Percentiles rank a stretch among this genome's conserved stretches.
Conservation (phyloP, 805 yeast species). For the Lipomyces orientalis region DNA sequence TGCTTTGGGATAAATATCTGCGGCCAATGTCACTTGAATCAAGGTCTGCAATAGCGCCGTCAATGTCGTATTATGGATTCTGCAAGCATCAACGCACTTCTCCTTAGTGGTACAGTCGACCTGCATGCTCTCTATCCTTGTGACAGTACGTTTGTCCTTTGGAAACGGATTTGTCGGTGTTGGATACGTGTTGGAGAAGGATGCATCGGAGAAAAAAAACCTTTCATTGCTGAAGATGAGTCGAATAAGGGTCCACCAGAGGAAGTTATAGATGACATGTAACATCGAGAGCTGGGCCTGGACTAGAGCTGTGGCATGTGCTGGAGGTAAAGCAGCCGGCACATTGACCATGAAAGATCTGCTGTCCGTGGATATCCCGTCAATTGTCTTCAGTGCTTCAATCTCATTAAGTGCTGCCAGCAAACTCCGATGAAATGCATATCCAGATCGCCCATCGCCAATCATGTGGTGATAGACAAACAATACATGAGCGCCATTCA, state of each 20-base stretch:
- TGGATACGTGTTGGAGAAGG: neutral
- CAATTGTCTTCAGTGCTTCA: neutral
- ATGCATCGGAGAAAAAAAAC: neutral
- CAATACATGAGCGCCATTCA: conserved; percentile 5
- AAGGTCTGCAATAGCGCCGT: neutral
- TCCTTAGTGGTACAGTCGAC: neutral
- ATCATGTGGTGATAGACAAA: conserved; percentile 22
- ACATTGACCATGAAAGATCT: neutral
- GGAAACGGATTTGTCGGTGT: neutral
- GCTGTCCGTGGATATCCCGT: neutral
- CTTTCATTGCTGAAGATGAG: neutral
- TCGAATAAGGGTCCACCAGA: neutral
- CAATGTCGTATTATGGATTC: neutral
- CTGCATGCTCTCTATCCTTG: neutral
- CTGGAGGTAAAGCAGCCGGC: neutral
- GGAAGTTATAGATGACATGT: neutral
- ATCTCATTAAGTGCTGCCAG: neutral
- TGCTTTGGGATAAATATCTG: neutral
- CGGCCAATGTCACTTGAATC: conserved; percentile 7
- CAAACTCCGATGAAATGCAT: neutral
- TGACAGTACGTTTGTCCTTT: conserved; percentile 1
- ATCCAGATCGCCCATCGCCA: conserved; percentile 19
- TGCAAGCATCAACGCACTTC: conserved; percentile 1
- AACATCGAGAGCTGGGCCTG: neutral
- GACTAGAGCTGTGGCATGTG: neutral